These are phyloP conservation scores for Dioscorea alata DNA, from an alignment of 106 monocot genomes.

Conservation along the genomic window DNA sequence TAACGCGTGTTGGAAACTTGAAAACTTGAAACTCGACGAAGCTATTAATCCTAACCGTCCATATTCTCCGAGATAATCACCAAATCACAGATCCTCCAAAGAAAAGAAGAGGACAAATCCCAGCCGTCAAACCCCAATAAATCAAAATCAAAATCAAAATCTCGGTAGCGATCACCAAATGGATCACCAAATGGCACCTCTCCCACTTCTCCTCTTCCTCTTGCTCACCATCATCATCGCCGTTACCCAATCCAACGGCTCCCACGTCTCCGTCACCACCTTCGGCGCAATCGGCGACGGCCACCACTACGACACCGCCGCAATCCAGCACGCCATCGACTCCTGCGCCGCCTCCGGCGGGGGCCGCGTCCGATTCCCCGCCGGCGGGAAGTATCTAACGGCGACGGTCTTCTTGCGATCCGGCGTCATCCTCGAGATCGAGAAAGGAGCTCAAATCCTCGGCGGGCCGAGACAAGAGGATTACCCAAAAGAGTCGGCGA, in stretches of 20 bases:
- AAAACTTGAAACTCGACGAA: no score
- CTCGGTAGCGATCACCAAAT: no score
- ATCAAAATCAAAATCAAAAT: no score
- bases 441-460: slow-evolving; percentile 57
- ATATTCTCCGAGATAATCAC: no score
- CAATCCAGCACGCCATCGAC: slow-evolving; percentile 74
- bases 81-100: no score
- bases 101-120: no score
- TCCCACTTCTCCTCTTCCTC: neutral
- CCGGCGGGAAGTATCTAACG: slow-evolving; percentile 63
- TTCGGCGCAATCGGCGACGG: slow-evolving; percentile 59
- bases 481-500: slow-evolving; percentile 46
- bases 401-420: slow-evolving; percentile 60
- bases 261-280: slow-evolving; percentile 40
- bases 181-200: neutral
- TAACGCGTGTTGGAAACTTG: no score
- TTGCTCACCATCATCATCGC: neutral
- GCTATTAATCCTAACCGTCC: no score
- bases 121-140: no score
- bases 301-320: slow-evolving; percentile 42
- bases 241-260: neutral
- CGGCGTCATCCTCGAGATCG: slow-evolving; percentile 57
- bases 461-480: slow-evolving; percentile 69
- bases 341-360: slow-evolving; percentile 41
- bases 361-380: slow-evolving; percentile 53